Conservation (phyloP, 257 asterid species). For the Jasminum sambac region DNA sequence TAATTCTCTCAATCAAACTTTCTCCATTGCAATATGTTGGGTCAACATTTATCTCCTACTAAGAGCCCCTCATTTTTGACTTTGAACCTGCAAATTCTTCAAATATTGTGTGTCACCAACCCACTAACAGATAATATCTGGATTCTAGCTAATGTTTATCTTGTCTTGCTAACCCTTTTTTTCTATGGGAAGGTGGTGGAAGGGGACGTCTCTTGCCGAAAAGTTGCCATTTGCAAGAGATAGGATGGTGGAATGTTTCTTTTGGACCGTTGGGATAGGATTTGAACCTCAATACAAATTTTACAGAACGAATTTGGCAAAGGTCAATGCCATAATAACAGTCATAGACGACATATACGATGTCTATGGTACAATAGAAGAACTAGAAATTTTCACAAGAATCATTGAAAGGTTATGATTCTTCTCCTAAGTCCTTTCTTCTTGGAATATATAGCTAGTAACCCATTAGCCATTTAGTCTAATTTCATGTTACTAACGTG, state of each 20-base stretch:
- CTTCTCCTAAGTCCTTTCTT: neutral
- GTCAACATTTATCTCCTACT: too few relatives aligned
- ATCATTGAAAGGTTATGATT: neutral
- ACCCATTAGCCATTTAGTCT: too few relatives aligned
- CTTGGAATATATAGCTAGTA: too few relatives aligned
- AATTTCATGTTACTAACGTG: too few relatives aligned
- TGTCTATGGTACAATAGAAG: slow-evolving; percentile 13
- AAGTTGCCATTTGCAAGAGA: slow-evolving; percentile 21
- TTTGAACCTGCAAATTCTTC: too few relatives aligned
- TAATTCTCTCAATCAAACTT: too few relatives aligned
- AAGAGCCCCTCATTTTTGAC: too few relatives aligned
- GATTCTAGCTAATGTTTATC: too few relatives aligned
- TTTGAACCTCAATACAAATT: slow-evolving; percentile 10
- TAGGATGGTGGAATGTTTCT: slow-evolving; percentile 13
- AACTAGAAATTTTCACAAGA: slow-evolving; percentile 7
- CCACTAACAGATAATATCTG: too few relatives aligned
- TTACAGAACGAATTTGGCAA: neutral
- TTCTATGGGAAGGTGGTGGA: slow-evolving; percentile 23
- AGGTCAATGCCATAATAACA: neutral
- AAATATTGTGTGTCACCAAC: too few relatives aligned
- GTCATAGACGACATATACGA: slow-evolving; percentile 13
- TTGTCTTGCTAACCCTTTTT: neutral
- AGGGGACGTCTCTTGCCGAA: slow-evolving; percentile 1
- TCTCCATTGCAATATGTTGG: too few relatives aligned
- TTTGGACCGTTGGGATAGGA: slow-evolving; percentile 15